phyloP scores from a whole-genome alignment of 371 early-diverging fungal species.

The Mortierella sp. region DNA sequence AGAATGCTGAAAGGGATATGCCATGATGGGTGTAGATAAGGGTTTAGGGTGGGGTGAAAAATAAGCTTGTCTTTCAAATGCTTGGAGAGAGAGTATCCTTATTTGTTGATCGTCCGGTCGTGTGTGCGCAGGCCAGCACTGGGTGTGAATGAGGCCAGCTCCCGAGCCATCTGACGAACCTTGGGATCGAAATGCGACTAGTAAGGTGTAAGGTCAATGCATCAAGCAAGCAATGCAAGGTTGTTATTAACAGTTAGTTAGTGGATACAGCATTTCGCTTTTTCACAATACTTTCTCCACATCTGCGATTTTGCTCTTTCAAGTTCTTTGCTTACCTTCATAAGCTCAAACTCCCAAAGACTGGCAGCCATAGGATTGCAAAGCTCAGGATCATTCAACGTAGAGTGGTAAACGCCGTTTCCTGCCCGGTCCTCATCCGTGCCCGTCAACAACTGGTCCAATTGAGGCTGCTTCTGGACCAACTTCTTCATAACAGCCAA shows the following conservation, averaged over 20 bases:
- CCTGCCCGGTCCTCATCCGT: slow-evolving; percentile 87
- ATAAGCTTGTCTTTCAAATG: no score
- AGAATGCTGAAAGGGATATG: slow-evolving; percentile 9
- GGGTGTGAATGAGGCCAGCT: slow-evolving; percentile 50
- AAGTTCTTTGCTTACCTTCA: slow-evolving; percentile 67
- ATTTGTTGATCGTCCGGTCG: slow-evolving; percentile 51
- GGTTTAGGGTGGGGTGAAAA: background rate
- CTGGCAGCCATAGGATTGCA: slow-evolving; percentile 94
- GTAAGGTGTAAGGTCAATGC: background rate
- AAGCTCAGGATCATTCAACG: slow-evolving; percentile 93
- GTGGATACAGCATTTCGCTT: no score
- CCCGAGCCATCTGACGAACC: slow-evolving; percentile 72
- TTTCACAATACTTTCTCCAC: no score
- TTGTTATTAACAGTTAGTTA: background rate
- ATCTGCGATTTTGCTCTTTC: background rate
- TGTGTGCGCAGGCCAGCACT: slow-evolving; percentile 54
- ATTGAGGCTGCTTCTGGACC: slow-evolving; percentile 74
- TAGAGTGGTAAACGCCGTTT: slow-evolving; percentile 83
- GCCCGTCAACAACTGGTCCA: slow-evolving; percentile 86
- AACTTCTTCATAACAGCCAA: slow-evolving; percentile 62
- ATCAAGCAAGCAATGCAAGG: background rate
- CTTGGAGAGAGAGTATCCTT: background rate
- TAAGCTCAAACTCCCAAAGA: slow-evolving; percentile 86
- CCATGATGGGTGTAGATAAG: background rate
- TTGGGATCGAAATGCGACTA: slow-evolving; percentile 87